Conservation (phyloP, 352 stramenopile species). For the Elongisporangium undulatum region DNA sequence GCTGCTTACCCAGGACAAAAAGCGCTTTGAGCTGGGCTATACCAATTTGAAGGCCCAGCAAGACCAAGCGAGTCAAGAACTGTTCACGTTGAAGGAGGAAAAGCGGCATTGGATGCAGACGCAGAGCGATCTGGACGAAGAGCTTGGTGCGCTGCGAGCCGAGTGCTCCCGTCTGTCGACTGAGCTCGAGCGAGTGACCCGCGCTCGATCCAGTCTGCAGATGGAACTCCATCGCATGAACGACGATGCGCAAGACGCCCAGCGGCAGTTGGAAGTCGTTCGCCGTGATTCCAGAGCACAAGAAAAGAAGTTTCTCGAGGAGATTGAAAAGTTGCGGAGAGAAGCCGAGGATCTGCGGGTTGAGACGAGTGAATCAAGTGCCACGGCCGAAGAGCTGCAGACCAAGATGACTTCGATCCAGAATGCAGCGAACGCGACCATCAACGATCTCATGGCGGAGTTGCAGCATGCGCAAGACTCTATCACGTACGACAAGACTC, state of each 20-base stretch:
- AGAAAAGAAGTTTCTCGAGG: slow-evolving; percentile 31
- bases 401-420: slow-evolving; percentile 66
- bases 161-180: slow-evolving; percentile 21
- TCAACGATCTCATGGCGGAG: slow-evolving; percentile 66
- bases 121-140: slow-evolving; percentile 31
- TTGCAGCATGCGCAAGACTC: slow-evolving; percentile 55
- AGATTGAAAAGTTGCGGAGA: slow-evolving; percentile 35
- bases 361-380: slow-evolving; percentile 33
- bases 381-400: slow-evolving; percentile 53
- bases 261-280: slow-evolving; percentile 59
- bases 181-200: slow-evolving; percentile 38
- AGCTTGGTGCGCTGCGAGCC: slow-evolving; percentile 9
- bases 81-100: slow-evolving; percentile 29
- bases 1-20: slow-evolving; percentile 27
- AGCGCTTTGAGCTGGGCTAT: slow-evolving; percentile 26
- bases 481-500: slow-evolving; percentile 44
- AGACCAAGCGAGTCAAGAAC: slow-evolving; percentile 22
- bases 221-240: slow-evolving; percentile 44
- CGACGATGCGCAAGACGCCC: slow-evolving; percentile 50
- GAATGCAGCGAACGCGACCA: slow-evolving; percentile 69
- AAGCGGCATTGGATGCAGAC: slow-evolving; percentile 17
- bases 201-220: slow-evolving; percentile 46
- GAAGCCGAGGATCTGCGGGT: slow-evolving; percentile 40
- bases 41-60: slow-evolving; percentile 16
- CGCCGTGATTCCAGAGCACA: slow-evolving; percentile 43